phyloP scores from a whole-genome alignment of 1,284 basidiomycete species.

The Apiotrichum gamsii region DNA sequence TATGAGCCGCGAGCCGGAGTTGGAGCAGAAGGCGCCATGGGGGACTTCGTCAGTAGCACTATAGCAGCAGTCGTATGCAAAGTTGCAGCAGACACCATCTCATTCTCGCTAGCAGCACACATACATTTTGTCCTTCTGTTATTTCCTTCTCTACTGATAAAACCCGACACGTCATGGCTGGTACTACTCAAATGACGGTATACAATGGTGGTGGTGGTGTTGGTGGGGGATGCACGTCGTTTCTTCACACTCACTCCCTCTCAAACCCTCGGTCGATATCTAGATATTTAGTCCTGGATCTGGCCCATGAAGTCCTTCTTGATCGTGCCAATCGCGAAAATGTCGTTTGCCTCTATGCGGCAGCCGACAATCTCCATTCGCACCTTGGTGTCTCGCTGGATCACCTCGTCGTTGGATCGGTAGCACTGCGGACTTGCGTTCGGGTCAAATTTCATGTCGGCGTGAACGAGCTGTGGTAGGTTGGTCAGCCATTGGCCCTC shows the following conservation, averaged over 20 bases:
- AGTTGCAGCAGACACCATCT: not conserved
- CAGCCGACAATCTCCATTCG: constrained; percentile 95
- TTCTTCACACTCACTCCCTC: too few species aligned
- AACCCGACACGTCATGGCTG: not conserved
- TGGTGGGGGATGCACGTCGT: not conserved
- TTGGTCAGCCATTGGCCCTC: constrained; percentile 9
- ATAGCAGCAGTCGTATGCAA: too few species aligned
- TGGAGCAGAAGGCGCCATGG: too few species aligned
- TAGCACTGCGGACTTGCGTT: constrained; percentile 88
- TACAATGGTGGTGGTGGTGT: not conserved
- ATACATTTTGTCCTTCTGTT: not conserved
- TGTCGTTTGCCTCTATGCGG: constrained; percentile 89
- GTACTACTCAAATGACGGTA: constrained; percentile 11
- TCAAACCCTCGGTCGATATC: not conserved
- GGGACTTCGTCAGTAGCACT: too few species aligned
- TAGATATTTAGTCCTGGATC: constrained; percentile 49
- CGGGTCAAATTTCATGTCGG: constrained; percentile 86
- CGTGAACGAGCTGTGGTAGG: constrained; percentile 69
- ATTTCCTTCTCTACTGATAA: not conserved
- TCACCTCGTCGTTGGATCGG: constrained; percentile 83
- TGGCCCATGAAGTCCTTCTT: constrained; percentile 92
- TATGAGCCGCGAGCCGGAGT: too few species aligned
- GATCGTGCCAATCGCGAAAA: constrained; percentile 91
- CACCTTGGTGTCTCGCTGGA: constrained; percentile 86
- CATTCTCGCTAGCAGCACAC: not conserved